A percentile compares a stretch with the other conserved stretches of the same genome.
These are phyloP conservation scores for Rhododendron ferrugineum DNA, from an alignment of 148 eudicot genomes.

Conservation along the genomic window DNA sequence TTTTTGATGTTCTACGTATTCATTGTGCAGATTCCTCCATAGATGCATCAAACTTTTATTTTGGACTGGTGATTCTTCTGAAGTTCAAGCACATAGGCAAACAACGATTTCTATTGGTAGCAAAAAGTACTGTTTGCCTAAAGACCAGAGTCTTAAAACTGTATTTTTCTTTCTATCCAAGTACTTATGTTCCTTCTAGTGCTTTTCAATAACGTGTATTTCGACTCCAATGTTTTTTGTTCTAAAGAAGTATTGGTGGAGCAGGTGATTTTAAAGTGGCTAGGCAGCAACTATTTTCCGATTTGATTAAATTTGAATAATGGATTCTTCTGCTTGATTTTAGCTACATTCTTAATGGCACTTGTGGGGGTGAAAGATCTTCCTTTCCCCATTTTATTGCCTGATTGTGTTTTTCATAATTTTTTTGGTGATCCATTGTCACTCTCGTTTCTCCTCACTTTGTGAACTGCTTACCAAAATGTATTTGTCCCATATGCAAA, in stretches of 20 bases:
- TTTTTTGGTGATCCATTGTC: not conserved
- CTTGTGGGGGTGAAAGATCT: not conserved
- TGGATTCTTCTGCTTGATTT: not conserved
- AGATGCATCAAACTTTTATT: conserved; percentile 72
- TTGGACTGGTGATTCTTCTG: conserved; percentile 78
- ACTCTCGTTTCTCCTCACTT: too few species aligned
- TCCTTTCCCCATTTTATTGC: not conserved
- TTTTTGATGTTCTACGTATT: conserved; percentile 51
- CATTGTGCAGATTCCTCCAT: conserved; percentile 76
- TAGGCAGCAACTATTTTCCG: conserved; percentile 6
- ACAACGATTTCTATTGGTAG: conserved; percentile 50
- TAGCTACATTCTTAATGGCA: conserved; percentile 1
- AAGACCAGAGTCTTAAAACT: conserved; percentile 28
- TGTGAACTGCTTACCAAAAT: not conserved
- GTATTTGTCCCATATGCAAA: not conserved
- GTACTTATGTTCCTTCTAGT: conserved; percentile 14
- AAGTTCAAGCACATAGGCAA: conserved; percentile 78
- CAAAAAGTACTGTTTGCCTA: conserved; percentile 46
- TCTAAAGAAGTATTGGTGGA: conserved; percentile 17
- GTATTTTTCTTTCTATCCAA: conserved; percentile 25
- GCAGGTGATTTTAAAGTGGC: conserved; percentile 14
- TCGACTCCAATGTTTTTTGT: conserved; percentile 13
- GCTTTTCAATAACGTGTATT: conserved; percentile 26
- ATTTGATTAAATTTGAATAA: not conserved
- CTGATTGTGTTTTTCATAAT: not conserved